Evolutionary conservation across 192 early-diverging fungal species (phyloP).

Genomic region (Coemansia sp.): DNA sequence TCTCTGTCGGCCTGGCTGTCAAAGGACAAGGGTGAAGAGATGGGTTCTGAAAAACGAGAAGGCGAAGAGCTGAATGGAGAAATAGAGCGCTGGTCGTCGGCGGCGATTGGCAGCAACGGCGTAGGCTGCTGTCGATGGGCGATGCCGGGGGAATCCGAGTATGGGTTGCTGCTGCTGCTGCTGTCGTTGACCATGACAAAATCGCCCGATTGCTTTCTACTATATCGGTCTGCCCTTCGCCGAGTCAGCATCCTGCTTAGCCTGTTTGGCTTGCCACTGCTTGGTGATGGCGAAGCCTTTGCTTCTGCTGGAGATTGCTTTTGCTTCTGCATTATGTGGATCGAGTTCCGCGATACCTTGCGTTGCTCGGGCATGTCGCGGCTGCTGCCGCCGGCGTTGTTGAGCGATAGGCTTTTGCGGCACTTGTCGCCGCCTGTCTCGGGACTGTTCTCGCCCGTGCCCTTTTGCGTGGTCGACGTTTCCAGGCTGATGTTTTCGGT

Average conservation of each 20-base stretch:
- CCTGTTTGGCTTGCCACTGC: neutral
- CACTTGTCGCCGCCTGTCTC: neutral
- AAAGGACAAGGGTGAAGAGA: neutral
- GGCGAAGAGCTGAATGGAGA: neutral
- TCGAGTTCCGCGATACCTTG: conserved; percentile 19
- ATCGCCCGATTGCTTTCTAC: neutral
- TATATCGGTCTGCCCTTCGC: neutral
- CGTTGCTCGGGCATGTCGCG: neutral
- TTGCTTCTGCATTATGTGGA: conserved; percentile 32
- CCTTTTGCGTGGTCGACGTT: neutral
- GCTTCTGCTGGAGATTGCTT: neutral
- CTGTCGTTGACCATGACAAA: neutral
- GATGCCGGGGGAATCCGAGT: neutral
- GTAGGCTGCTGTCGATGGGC: neutral
- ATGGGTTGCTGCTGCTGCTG: neutral
- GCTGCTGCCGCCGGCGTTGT: neutral
- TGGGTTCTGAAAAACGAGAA: neutral
- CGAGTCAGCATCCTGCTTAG: neutral
- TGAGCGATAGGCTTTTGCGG: conserved; percentile 4
- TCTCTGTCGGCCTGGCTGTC: neutral
- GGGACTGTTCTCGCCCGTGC: neutral
- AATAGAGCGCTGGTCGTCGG: neutral
- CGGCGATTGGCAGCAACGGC: neutral
- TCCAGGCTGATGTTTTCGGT: neutral
- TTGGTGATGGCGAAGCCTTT: neutral